phyloP scores from a whole-genome alignment of 352 stramenopile species.

The Phytophthora citrophthora region DNA sequence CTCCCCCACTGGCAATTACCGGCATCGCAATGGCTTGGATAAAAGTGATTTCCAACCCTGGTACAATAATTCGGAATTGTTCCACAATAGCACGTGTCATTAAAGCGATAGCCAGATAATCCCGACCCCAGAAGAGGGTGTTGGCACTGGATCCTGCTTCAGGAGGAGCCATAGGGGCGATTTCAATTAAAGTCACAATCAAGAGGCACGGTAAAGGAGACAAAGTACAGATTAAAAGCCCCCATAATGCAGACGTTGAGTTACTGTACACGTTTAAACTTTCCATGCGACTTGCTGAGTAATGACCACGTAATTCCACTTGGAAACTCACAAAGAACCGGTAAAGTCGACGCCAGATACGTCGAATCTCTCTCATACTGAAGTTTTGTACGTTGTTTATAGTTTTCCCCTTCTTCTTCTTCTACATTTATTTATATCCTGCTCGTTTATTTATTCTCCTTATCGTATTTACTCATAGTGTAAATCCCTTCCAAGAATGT shows the following conservation, averaged over 20 bases:
- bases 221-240: slow-evolving; percentile 2
- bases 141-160: slow-evolving; percentile 11
- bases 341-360: slow-evolving; percentile 2
- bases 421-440: too few species aligned
- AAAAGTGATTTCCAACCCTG: slow-evolving; percentile 5
- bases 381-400: slow-evolving; percentile 3
- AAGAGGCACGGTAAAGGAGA: slow-evolving; percentile 11
- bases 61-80: slow-evolving; percentile 15
- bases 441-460: neutral
- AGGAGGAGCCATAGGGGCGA: slow-evolving; percentile 2
- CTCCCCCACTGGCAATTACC: slow-evolving; percentile 22
- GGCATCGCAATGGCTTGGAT: slow-evolving; percentile 7
- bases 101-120: slow-evolving; percentile 7
- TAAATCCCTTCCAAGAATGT: neutral
- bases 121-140: slow-evolving; percentile 8
- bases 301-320: slow-evolving; percentile 21
- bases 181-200: slow-evolving; percentile 6
- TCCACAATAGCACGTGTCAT: slow-evolving; percentile 19
- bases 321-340: slow-evolving; percentile 19
- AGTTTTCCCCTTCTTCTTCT: neutral
- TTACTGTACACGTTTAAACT: slow-evolving; percentile 5
- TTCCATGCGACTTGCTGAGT: slow-evolving; percentile 6
- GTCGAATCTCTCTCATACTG: neutral
- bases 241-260: slow-evolving; percentile 1
- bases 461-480: neutral